These are phyloP conservation scores for Posidonia oceanica DNA, from an alignment of 116 monocot genomes.

Conservation along the genomic window DNA sequence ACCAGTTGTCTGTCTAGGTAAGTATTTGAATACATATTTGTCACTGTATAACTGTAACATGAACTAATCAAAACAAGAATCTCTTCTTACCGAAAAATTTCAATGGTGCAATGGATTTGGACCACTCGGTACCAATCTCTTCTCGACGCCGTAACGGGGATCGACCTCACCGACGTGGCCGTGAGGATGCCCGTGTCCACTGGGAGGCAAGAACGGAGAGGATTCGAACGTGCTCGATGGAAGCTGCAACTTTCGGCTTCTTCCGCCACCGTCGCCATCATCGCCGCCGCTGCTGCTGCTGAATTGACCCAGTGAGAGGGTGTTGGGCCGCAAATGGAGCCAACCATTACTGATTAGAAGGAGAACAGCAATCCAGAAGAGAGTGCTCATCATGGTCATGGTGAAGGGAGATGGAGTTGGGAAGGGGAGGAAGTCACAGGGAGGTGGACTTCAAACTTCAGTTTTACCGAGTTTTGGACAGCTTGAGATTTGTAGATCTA, in stretches of 20 bases:
- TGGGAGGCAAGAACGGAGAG: not conserved
- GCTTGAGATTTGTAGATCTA: too few relatives aligned
- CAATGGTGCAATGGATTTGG: conserved; percentile 67
- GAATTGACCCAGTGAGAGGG: not conserved
- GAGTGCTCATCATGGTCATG: not conserved
- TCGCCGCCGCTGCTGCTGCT: too few relatives aligned
- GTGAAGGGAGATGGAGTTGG: too few relatives aligned
- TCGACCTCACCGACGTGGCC: conserved; percentile 12
- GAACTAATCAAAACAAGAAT: too few relatives aligned
- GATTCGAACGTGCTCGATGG: not conserved
- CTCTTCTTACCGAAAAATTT: not conserved
- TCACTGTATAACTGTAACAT: too few relatives aligned
- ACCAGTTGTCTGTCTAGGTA: too few relatives aligned
- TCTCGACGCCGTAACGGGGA: conserved; percentile 42
- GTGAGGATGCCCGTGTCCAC: not conserved
- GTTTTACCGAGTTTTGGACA: too few relatives aligned
- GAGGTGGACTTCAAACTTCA: too few relatives aligned
- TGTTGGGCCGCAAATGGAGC: not conserved
- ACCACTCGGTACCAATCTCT: conserved; percentile 45
- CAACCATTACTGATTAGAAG: not conserved
- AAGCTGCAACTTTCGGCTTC: conserved; percentile 1
- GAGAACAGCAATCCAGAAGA: not conserved
- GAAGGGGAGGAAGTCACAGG: too few relatives aligned
- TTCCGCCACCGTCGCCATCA: not conserved
- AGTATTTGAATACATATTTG: too few relatives aligned